These are phyloP conservation scores for Botrytis sinoallii DNA, from an alignment of 2,329 filamentous ascomycete species.

Conservation along the genomic window DNA sequence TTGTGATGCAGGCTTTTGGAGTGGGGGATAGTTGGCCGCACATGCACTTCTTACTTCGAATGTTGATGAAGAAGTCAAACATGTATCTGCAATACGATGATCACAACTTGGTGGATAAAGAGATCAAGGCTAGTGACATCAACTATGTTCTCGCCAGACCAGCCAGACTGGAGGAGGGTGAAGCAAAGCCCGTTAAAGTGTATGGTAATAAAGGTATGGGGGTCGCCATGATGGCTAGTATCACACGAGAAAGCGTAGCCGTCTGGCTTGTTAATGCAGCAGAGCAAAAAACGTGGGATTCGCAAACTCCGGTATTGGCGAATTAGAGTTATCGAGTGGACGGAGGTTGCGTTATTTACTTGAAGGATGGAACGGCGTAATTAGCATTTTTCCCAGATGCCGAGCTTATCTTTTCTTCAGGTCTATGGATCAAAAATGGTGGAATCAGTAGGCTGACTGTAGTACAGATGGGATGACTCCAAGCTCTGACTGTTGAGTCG, in stretches of 20 bases:
- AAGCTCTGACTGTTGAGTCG: neutral
- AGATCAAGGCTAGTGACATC: constrained; percentile 25
- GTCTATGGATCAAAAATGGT: neutral
- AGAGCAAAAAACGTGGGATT: constrained; percentile 34
- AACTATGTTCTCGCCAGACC: constrained; percentile 25
- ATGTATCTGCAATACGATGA: constrained; percentile 48
- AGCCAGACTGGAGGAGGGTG: constrained; percentile 21
- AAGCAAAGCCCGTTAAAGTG: constrained; percentile 20
- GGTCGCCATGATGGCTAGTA: constrained; percentile 19
- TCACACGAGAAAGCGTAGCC: constrained; percentile 42
- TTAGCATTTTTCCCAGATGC: neutral
- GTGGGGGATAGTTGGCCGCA: constrained; percentile 45
- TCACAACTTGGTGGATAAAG: constrained; percentile 41
- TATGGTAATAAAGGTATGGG: constrained; percentile 25
- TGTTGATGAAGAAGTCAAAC: constrained; percentile 46
- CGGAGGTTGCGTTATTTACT: neutral
- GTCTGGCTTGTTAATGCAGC: constrained; percentile 46
- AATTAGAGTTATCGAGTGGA: neutral
- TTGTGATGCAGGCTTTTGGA: constrained; percentile 51
- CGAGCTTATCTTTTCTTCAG: neutral
- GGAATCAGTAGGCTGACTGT: neutral
- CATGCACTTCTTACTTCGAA: constrained; percentile 43
- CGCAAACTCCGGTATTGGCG: constrained; percentile 8
- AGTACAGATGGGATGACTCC: neutral
- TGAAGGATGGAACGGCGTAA: neutral